Percentiles rank a stretch among this genome's conserved stretches.
Conservation (phyloP, 2,329 filamentous ascomycete genomes). For the Fusarium continuum region DNA sequence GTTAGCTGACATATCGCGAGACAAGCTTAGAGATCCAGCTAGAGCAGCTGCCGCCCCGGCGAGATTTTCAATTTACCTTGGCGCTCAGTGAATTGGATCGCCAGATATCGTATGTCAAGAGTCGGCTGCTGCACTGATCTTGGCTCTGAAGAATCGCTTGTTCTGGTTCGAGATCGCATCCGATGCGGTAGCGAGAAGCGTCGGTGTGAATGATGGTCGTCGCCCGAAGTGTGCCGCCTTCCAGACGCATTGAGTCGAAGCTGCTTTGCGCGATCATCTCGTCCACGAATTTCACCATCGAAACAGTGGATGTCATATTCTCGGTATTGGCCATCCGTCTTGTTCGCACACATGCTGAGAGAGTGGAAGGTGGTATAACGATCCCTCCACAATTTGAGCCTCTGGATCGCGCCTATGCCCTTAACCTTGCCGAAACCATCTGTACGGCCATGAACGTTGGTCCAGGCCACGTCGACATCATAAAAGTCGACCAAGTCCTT, state of each 20-base stretch:
- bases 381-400: constrained; percentile 63
- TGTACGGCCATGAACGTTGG: constrained; percentile 58
- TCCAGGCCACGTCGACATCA: constrained; percentile 63
- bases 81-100: constrained; percentile 59
- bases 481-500: constrained; percentile 61
- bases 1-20: constrained; percentile 37
- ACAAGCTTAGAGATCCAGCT: constrained; percentile 9
- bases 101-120: constrained; percentile 58
- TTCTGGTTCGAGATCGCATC: constrained; percentile 52
- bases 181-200: constrained; percentile 56
- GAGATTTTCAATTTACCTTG: constrained; percentile 50
- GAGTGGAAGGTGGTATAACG: constrained; percentile 58
- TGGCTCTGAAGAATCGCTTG: constrained; percentile 41
- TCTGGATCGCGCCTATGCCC: constrained; percentile 61
- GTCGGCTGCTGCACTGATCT: constrained; percentile 37
- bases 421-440: constrained; percentile 61
- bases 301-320: constrained; percentile 60
- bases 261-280: constrained; percentile 57
- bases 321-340: constrained; percentile 56
- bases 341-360: constrained; percentile 59
- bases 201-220: constrained; percentile 48
- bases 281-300: constrained; percentile 56
- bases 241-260: constrained; percentile 54
- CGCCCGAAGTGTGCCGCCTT: constrained; percentile 54
- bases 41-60: constrained; percentile 6